phyloP scores from a whole-genome alignment of 352 stramenopile species.

The Phytophthora sp. region DNA sequence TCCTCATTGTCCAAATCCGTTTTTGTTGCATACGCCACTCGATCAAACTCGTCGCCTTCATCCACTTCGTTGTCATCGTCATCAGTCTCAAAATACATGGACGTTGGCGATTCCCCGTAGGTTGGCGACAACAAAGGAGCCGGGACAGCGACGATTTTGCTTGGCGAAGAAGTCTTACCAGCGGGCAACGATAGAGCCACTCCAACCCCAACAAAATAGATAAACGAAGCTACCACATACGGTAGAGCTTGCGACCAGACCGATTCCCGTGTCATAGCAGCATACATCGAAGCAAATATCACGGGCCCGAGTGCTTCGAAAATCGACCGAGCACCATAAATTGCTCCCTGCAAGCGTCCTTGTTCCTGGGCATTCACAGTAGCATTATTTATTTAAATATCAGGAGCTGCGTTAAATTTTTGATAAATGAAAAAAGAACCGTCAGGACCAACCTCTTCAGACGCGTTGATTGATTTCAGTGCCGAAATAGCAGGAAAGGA shows the following conservation, averaged over 20 bases:
- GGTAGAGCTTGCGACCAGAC: conserved; percentile 57
- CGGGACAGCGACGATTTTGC: conserved; percentile 17
- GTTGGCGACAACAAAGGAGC: conserved; percentile 49
- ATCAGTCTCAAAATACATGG: conserved; percentile 61
- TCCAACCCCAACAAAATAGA: conserved; percentile 59
- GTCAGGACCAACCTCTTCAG: conserved; percentile 47
- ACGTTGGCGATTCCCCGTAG: conserved; percentile 46
- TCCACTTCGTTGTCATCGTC: conserved; percentile 43
- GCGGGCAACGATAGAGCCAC: conserved; percentile 53
- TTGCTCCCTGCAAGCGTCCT: conserved; percentile 74
- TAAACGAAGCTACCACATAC: conserved; percentile 57
- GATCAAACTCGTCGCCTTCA: conserved; percentile 15
- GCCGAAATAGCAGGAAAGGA: conserved; percentile 65
- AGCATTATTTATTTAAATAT: not conserved
- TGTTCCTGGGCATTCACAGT: too few species aligned
- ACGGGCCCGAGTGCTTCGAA: conserved; percentile 69
- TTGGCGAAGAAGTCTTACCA: conserved; percentile 19
- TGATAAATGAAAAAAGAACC: not conserved
- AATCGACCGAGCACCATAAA: conserved; percentile 69
- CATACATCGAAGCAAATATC: conserved; percentile 64
- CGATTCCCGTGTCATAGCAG: conserved; percentile 49
- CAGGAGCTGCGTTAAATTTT: too few species aligned
- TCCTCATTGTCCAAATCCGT: conserved; percentile 25
- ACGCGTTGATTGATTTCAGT: conserved; percentile 46
- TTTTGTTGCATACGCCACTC: conserved; percentile 33